phyloP scores from a whole-genome alignment of 1,139 yeast species.

The Arxiozyma bovina region DNA sequence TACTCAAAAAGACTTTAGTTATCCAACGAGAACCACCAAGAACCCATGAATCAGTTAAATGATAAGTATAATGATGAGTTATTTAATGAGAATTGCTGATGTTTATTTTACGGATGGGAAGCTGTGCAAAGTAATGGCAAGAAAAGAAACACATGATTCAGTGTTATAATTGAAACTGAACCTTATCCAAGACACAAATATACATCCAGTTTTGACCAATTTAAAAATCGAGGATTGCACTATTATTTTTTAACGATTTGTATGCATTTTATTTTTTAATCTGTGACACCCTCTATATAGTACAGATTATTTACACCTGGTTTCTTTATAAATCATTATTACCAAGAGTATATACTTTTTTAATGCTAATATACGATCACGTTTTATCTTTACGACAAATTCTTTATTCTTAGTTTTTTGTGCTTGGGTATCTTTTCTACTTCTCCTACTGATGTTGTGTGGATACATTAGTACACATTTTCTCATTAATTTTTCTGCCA shows the following conservation, averaged over 20 bases:
- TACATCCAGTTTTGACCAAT: not conserved
- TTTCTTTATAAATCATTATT: too few relatives aligned
- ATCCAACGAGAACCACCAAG: conserved; percentile 53
- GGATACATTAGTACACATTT: too few relatives aligned
- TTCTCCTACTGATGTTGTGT: too few relatives aligned
- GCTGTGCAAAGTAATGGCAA: too few relatives aligned
- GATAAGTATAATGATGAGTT: not conserved
- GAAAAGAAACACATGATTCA: too few relatives aligned
- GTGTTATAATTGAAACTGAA: not conserved
- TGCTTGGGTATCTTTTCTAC: not conserved
- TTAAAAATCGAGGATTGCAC: not conserved
- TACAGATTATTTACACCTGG: not conserved
- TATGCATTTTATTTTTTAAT: too few relatives aligned
- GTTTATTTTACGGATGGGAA: too few relatives aligned
- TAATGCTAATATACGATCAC: too few relatives aligned
- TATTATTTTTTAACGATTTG: not conserved
- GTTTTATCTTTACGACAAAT: not conserved
- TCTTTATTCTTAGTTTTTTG: too few relatives aligned
- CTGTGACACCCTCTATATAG: not conserved
- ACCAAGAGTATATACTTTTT: too few relatives aligned
- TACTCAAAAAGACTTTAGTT: conserved; percentile 52
- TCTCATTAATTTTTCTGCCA: not conserved
- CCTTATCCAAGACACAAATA: not conserved
- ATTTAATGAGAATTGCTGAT: too few relatives aligned
- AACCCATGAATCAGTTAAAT: conserved; percentile 21